Percentiles rank a stretch among this genome's conserved stretches.
These are phyloP conservation scores for Talinum fruticosum DNA, from an alignment of 148 eudicot species.

Conservation along the genomic window DNA sequence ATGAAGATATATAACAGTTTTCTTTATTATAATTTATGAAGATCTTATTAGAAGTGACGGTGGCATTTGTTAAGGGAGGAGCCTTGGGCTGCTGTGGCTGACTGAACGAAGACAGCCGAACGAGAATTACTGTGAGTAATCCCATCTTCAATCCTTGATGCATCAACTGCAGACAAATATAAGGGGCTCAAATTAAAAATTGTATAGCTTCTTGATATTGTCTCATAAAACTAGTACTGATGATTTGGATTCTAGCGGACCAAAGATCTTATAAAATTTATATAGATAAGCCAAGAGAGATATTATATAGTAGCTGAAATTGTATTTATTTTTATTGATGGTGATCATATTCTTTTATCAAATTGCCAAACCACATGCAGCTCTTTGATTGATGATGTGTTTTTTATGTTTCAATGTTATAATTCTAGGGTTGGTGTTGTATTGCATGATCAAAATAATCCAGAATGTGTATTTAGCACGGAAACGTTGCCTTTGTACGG, in stretches of 20 bases:
- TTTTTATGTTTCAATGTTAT: neutral
- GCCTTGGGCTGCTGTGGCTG: neutral
- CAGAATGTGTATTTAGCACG: neutral
- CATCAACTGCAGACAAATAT: neutral
- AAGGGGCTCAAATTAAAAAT: neutral
- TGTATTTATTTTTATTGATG: neutral
- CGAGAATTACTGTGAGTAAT: neutral
- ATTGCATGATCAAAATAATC: neutral
- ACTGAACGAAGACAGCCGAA: neutral
- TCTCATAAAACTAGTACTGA: neutral
- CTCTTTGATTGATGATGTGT: neutral
- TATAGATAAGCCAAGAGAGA: neutral
- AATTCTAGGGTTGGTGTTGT: neutral
- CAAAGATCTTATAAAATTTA: neutral
- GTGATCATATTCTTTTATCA: neutral
- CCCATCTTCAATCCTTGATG: neutral
- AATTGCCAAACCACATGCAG: constrained; percentile 10
- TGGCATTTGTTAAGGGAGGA: neutral
- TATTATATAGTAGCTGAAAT: neutral
- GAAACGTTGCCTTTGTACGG: constrained; percentile 22
- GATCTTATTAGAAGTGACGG: neutral
- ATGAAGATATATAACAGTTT: no score
- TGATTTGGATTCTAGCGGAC: constrained; percentile 5
- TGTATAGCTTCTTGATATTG: neutral
- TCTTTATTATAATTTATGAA: neutral